Evolutionary conservation across 1,139 yeast genomes (phyloP), one percentile per base, ranked within the genome.

Genomic region (Geotrichum bryndzae): DNA sequence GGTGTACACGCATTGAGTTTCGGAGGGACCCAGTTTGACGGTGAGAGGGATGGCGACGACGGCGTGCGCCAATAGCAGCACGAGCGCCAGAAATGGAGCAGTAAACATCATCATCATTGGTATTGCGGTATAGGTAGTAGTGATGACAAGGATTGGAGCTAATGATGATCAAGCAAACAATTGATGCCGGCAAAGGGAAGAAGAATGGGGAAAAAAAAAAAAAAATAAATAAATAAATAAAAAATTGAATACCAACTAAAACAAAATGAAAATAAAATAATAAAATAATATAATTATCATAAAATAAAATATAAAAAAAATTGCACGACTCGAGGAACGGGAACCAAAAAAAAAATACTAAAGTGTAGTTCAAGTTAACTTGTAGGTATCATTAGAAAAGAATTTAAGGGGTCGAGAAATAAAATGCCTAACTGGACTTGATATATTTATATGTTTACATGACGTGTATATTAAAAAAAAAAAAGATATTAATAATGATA

Each of bases 1-100:
- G 23, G 87, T 82, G 75, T 88, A 91, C 74, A 82, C 89, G 73
- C 99, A 94, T 61, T 88, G 81, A 65, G 79, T 80, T 65, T 86
- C 94, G 68, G 86, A 88, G 27, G 96, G 92, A n/a, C 85, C 85
- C 66, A 94, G 80, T 52, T 82, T 82, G 68, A 90, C 85, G 0
- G 96, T 90, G 69, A 92, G 77, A 11, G 97, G 74, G 31, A 71
- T 57, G 6, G 73, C 70, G 10, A 41, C 45, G 8, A 33, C 7
- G 35, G 46, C 29, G 29, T 38, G 45, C 18, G 45, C 45, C n/a
- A 38, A n/a, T 38, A 38, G 18, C 45, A 38, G 18, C 15, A 38
- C 45, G 10, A 38, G 45, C 18, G 45, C 45, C 45, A 38, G 15
- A 38, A 38, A 38, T 10, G 45, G 45, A n/a, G 18, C 18, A 38